Evolutionary conservation across 148 eudicot species (phyloP).

Genomic region (Persicaria tinctoria): DNA sequence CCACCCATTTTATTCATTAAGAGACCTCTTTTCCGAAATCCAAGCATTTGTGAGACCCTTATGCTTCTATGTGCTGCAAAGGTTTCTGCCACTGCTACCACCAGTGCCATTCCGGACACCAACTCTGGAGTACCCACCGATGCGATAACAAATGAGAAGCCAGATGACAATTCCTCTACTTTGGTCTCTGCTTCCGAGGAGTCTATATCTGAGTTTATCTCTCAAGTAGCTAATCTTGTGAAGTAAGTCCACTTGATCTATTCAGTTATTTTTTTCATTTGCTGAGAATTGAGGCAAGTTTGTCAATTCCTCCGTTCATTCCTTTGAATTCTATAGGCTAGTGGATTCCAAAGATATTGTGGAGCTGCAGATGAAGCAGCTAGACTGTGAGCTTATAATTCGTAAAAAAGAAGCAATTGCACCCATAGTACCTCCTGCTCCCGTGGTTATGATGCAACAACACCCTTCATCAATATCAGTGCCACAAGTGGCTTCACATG

Average conservation of each 20-base stretch:
- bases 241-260: constrained; percentile 31
- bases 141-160: constrained; percentile 31
- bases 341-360: constrained; percentile 82
- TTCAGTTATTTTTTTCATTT: neutral
- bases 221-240: constrained; percentile 66
- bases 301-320: neutral
- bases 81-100: constrained; percentile 47
- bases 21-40: constrained; percentile 14
- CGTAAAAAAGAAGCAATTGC: constrained; percentile 69
- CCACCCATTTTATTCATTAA: constrained; percentile 14
- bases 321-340: constrained; percentile 33
- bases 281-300: neutral
- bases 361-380: constrained; percentile 67
- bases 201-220: constrained; percentile 46
- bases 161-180: constrained; percentile 24
- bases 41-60: constrained; percentile 17
- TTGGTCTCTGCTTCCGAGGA: constrained; percentile 48
- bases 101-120: constrained; percentile 20
- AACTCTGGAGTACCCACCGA: constrained; percentile 25
- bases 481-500: constrained; percentile 17
- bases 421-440: constrained; percentile 39
- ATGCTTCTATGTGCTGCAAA: constrained; percentile 27
- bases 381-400: constrained; percentile 63
- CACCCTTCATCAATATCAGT: constrained; percentile 36
- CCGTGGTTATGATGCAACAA: constrained; percentile 38